Percentiles rank a stretch among this genome's conserved stretches.
Evolutionary conservation across 345 rosid genomes (phyloP).

Genomic region (Turnera subulata): DNA sequence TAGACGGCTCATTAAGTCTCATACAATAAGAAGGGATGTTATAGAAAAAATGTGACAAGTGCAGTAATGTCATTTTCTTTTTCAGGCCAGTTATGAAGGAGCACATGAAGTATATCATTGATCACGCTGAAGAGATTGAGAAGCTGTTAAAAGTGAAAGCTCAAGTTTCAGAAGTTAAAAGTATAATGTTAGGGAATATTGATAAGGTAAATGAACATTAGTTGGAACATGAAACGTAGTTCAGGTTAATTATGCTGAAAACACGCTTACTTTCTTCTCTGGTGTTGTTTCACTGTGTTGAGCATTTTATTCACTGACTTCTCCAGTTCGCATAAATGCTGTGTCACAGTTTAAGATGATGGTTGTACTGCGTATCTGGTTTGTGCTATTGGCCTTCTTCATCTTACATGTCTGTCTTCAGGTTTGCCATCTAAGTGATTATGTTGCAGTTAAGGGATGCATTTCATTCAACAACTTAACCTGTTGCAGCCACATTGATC

Average conservation of each 20-base stretch:
- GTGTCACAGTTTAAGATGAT: not conserved
- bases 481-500: no score
- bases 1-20: not conserved
- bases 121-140: conserved; percentile 95
- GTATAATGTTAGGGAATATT: conserved; percentile 89
- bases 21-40: not conserved
- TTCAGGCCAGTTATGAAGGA: conserved; percentile 88
- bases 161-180: conserved; percentile 97
- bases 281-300: not conserved
- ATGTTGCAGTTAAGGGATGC: no score
- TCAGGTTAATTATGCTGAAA: not conserved
- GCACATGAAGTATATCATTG: conserved; percentile 91
- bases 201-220: conserved; percentile 60
- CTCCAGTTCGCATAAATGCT: not conserved
- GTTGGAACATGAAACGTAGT: not conserved
- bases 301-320: not conserved
- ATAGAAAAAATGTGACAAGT: not conserved
- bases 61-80: not conserved
- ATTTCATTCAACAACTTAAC: no score
- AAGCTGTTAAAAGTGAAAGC: conserved; percentile 93
- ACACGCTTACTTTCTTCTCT: not conserved
- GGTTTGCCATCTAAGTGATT: no score
- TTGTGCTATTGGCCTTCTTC: no score
- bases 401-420: no score
- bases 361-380: no score